Evolutionary conservation across 2,329 filamentous ascomycete genomes (phyloP), one percentile per base, ranked within the genome.

Genomic region (Fonsecaea pedrosoi): DNA sequence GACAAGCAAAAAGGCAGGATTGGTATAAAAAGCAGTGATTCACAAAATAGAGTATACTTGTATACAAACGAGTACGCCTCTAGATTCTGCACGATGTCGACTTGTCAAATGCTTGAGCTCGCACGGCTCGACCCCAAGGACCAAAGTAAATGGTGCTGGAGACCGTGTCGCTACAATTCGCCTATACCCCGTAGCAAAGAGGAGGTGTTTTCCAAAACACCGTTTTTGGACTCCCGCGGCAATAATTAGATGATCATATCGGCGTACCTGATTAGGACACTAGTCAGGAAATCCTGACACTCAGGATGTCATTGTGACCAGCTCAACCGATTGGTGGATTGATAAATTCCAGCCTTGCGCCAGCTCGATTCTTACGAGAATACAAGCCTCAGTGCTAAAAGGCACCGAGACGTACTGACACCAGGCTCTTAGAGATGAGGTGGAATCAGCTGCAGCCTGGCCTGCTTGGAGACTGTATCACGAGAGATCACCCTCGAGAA

Each of bases 261-360:
- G 25, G 25, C 25, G 25, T 25, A 25, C 25, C 25, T 25, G 25
- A 25, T 25, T 25, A 25, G 25, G 45, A 25, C 2, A 50, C 12
- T 50, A 50, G 45, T 50, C 45, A 50, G 45, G 45, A 12, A 25
- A 50, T 50, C 45, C 18, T 50, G 45, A 50, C 45, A 50, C 2
- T 3, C 3, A 25, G 45, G 18, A 50, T 50, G 18, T 18, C 21
- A 12, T 50, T 21, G 18, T 50, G 45, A 10, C 18, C 18, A 25
- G 45, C 9, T 50, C 10, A 50, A 50, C 18, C 45, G 18, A 25
- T 50, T 50, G 18, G 18, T 50, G 18, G 9, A 25, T 3, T 12
- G 45, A 50, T 10, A 4, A 8, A 9, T 50, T 50, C 45, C 45
- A 50, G 45, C 45, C 45, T 50, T 25, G 45, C 25, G 25, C 12